Evolutionary conservation across 805 yeast species (phyloP).

Genomic region (Wickerhamiella qilinensis): DNA sequence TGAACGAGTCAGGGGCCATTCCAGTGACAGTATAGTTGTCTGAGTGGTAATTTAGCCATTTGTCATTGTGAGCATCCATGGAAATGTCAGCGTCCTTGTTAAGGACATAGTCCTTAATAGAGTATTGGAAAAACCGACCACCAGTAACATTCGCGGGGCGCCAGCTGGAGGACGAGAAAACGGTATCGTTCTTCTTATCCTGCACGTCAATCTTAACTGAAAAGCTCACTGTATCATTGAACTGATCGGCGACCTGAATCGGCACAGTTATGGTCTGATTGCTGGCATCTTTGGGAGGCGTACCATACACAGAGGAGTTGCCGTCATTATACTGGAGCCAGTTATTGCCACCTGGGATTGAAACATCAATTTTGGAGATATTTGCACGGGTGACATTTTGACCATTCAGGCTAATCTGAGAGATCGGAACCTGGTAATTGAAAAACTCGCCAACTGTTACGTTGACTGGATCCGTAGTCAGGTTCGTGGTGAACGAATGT

Average conservation of each 20-base stretch:
- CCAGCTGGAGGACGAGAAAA: conserved; percentile 33
- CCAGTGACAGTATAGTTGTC: conserved; percentile 57
- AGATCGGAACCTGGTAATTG: conserved; percentile 42
- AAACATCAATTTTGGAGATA: conserved; percentile 35
- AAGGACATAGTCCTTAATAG: conserved; percentile 45
- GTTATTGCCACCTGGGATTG: conserved; percentile 35
- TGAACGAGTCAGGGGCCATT: conserved; percentile 37
- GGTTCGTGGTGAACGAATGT: conserved; percentile 57
- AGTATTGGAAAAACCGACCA: conserved; percentile 36
- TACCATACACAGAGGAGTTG: conserved; percentile 56
- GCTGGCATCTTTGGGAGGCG: conserved; percentile 37
- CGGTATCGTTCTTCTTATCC: conserved; percentile 12
- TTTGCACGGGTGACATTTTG: conserved; percentile 30
- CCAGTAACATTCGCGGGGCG: conserved; percentile 53
- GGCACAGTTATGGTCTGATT: conserved; percentile 19
- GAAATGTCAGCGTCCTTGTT: conserved; percentile 16
- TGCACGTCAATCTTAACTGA: conserved; percentile 14
- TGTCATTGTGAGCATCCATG: conserved; percentile 29
- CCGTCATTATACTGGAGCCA: conserved; percentile 54
- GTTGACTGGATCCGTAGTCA: conserved; percentile 44
- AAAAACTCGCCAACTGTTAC: conserved; percentile 49
- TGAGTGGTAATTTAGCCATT: conserved; percentile 48
- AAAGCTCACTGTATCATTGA: conserved; percentile 20
- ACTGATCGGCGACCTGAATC: conserved; percentile 27
- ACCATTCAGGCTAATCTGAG: conserved; percentile 52